These are phyloP conservation scores for Mucuna pruriens DNA, from an alignment of 306 rosid species.

Conservation along the genomic window DNA sequence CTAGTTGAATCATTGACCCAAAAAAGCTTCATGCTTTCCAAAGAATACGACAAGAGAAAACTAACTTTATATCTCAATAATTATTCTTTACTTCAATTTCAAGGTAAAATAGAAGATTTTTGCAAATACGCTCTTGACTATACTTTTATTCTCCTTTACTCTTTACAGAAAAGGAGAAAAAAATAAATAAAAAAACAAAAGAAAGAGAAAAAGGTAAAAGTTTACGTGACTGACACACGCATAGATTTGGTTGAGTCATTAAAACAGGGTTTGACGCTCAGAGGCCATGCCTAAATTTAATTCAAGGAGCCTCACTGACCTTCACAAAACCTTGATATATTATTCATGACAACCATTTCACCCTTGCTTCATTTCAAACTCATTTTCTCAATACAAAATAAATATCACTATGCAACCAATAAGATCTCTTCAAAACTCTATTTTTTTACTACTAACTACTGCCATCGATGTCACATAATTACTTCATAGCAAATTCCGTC, in stretches of 20 bases:
- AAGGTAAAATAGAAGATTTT: slow-evolving; percentile 10
- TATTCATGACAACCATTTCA: not conserved
- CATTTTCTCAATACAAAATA: not conserved
- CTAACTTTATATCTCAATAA: not conserved
- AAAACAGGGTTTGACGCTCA: not conserved
- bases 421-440: not conserved
- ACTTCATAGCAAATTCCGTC: slow-evolving; percentile 22
- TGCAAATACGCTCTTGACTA: not conserved
- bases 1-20: not conserved
- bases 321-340: not conserved
- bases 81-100: slow-evolving; percentile 29
- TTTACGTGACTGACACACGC: not conserved
- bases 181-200: not conserved
- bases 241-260: slow-evolving; percentile 2
- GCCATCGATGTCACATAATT: not conserved
- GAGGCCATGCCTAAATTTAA: slow-evolving; percentile 9
- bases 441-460: not conserved
- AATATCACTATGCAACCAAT: not conserved
- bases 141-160: not conserved
- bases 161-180: not conserved
- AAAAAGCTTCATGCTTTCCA: not conserved
- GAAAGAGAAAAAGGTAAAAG: not conserved
- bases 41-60: not conserved
- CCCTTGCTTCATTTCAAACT: not conserved
- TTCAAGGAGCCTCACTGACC: slow-evolving; percentile 4